phyloP scores from a whole-genome alignment of 257 asterid genomes.

The Ilex aquifolium region DNA sequence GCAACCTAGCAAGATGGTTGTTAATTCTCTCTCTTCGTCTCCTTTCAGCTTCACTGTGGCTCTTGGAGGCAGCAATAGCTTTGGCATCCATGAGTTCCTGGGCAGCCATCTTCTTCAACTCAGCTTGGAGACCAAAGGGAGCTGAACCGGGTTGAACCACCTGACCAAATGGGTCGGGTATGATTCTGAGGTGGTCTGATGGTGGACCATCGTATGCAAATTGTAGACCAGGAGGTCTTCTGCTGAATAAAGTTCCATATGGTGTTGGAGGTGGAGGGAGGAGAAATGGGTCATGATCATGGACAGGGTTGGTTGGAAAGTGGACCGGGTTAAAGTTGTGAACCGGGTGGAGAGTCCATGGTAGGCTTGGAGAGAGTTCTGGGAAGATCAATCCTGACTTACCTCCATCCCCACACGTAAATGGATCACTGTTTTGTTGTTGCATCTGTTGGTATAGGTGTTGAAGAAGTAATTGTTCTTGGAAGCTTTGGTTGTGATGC shows the following conservation, averaged over 20 bases:
- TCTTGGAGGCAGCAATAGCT: slow-evolving; percentile 24
- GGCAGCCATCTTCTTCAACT: slow-evolving; percentile 17
- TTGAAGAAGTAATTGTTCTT: slow-evolving; percentile 24
- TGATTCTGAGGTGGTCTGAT: not conserved
- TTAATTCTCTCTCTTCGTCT: slow-evolving; percentile 24
- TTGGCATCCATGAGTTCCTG: slow-evolving; percentile 25
- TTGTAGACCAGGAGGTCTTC: slow-evolving; percentile 25
- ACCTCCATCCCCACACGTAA: slow-evolving; percentile 11
- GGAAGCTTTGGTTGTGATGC: slow-evolving; percentile 34
- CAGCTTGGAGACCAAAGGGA: slow-evolving; percentile 18
- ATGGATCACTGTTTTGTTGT: slow-evolving; percentile 33
- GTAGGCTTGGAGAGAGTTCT: slow-evolving; percentile 47
- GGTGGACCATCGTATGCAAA: slow-evolving; percentile 31
- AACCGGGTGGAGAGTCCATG: slow-evolving; percentile 54
- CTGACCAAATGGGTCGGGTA: slow-evolving; percentile 14
- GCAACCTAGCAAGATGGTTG: slow-evolving; percentile 20
- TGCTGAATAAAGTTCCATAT: slow-evolving; percentile 23
- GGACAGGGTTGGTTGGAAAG: slow-evolving; percentile 20
- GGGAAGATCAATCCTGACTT: slow-evolving; percentile 30
- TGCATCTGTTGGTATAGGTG: slow-evolving; percentile 24
- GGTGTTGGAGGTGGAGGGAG: slow-evolving; percentile 49
- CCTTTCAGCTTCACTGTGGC: slow-evolving; percentile 28
- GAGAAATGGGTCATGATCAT: slow-evolving; percentile 54
- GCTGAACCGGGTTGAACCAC: slow-evolving; percentile 10
- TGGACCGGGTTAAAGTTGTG: slow-evolving; percentile 37